phyloP scores from a whole-genome alignment of 495 filamentous ascomycete species.

The Xeromyces bisporus region DNA sequence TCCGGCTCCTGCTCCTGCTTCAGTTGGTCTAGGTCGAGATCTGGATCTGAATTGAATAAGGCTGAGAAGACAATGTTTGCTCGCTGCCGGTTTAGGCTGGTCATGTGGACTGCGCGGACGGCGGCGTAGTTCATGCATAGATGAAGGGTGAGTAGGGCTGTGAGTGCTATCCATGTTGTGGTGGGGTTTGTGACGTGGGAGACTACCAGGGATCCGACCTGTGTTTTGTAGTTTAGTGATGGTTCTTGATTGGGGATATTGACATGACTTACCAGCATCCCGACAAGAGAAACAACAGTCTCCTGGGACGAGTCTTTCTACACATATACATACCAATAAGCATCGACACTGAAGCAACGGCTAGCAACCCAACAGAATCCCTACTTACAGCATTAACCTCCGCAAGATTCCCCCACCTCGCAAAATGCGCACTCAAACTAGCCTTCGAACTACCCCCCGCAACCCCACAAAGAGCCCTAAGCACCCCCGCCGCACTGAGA shows the following conservation, averaged over 20 bases:
- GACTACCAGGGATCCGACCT: slow-evolving; percentile 69
- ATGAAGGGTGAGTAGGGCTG: slow-evolving; percentile 56
- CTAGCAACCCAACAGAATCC: no score
- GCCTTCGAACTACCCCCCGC: slow-evolving; percentile 83
- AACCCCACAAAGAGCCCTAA: slow-evolving; percentile 75
- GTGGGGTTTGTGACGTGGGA: slow-evolving; percentile 50
- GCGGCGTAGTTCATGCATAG: slow-evolving; percentile 71
- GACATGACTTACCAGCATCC: slow-evolving; percentile 57
- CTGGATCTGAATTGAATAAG: slow-evolving; percentile 29
- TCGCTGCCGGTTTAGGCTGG: slow-evolving; percentile 73
- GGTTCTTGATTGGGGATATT: slow-evolving; percentile 2
- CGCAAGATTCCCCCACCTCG: slow-evolving; percentile 70
- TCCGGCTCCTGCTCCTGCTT: no score
- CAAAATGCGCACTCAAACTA: slow-evolving; percentile 82
- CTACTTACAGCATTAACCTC: slow-evolving; percentile 70
- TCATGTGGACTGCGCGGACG: slow-evolving; percentile 68
- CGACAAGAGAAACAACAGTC: slow-evolving; percentile 77
- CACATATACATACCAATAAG: slow-evolving; percentile 4
- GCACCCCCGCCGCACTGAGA: slow-evolving; percentile 57
- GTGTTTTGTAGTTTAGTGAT: no score
- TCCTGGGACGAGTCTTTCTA: slow-evolving; percentile 92
- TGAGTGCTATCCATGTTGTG: slow-evolving; percentile 60
- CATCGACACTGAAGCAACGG: no score
- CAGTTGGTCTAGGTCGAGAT: slow-evolving; percentile 3
- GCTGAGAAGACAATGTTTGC: slow-evolving; percentile 62